Percentiles rank a stretch among this genome's conserved stretches.
Conservation (phyloP, 2,329 filamentous ascomycete species). For the Pseudogymnoascus sp. region DNA sequence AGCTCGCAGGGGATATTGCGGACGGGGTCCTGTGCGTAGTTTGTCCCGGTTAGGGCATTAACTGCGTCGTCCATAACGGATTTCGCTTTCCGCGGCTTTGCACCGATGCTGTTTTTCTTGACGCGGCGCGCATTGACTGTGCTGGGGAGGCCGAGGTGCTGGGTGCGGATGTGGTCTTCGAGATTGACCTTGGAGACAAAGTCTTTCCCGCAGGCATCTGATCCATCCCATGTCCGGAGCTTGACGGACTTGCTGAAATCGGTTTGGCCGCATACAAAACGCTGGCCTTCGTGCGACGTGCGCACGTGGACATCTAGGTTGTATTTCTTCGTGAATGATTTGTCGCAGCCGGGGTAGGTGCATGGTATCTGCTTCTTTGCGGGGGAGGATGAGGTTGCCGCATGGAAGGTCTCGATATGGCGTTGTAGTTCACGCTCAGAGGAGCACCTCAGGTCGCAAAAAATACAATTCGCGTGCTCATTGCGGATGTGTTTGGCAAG, state of each 20-base stretch:
- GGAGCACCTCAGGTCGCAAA: constrained; percentile 61
- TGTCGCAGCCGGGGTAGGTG: constrained; percentile 57
- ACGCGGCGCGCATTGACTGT: constrained; percentile 31
- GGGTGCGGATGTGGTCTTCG: constrained; percentile 74
- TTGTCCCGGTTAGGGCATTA: constrained; percentile 45
- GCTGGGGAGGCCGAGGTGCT: constrained; percentile 59
- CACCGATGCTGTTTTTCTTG: constrained; percentile 32
- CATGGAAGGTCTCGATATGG: constrained; percentile 73
- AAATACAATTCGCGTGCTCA: constrained; percentile 65
- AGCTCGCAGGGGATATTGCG: constrained; percentile 44
- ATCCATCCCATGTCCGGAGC: constrained; percentile 54
- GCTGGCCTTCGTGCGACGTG: constrained; percentile 64
- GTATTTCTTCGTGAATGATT: constrained; percentile 72
- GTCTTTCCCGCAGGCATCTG: constrained; percentile 62
- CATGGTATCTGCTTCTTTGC: constrained; percentile 56
- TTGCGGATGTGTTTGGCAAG: constrained; percentile 65
- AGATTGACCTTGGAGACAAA: constrained; percentile 72
- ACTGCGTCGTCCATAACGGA: constrained; percentile 26
- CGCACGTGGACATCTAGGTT: constrained; percentile 76
- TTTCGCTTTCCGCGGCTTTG: background rate
- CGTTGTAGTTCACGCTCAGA: constrained; percentile 60
- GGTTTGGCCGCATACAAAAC: constrained; percentile 69
- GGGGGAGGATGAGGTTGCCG: constrained; percentile 31
- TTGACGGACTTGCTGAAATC: constrained; percentile 49
- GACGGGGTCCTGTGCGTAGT: constrained; percentile 39